phyloP scores from a whole-genome alignment of 192 early-diverging fungal species.

The Dimargaris xerosporica region DNA sequence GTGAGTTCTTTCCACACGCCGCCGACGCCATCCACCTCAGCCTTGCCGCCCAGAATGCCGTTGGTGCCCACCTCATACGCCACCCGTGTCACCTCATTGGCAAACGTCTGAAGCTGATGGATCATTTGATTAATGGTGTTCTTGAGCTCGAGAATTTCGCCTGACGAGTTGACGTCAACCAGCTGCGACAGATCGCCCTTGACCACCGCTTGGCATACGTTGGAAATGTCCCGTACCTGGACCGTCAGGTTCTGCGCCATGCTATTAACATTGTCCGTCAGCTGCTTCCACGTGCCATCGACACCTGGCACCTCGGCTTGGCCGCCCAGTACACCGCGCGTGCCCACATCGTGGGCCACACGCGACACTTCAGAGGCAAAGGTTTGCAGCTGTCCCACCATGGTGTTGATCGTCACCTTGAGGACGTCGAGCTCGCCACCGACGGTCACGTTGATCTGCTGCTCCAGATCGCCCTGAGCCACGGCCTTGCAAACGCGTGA shows the following conservation, averaged over 20 bases:
- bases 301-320: slow-evolving; percentile 32
- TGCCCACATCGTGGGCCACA: slow-evolving; percentile 32
- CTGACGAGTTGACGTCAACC: slow-evolving; percentile 25
- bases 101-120: slow-evolving; percentile 36
- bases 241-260: slow-evolving; percentile 40
- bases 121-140: slow-evolving; percentile 36
- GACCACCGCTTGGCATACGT: slow-evolving; percentile 29
- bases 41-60: slow-evolving; percentile 42
- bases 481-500: slow-evolving; percentile 31
- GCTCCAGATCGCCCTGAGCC: slow-evolving; percentile 29
- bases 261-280: slow-evolving; percentile 39
- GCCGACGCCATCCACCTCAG: slow-evolving; percentile 32
- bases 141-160: slow-evolving; percentile 33
- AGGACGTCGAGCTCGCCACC: slow-evolving; percentile 23
- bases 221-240: slow-evolving; percentile 35
- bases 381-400: slow-evolving; percentile 33
- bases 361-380: slow-evolving; percentile 34
- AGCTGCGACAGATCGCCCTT: slow-evolving; percentile 30
- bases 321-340: slow-evolving; percentile 25
- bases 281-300: slow-evolving; percentile 34
- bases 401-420: slow-evolving; percentile 25
- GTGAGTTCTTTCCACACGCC: slow-evolving; percentile 47
- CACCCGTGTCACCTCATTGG: slow-evolving; percentile 40
- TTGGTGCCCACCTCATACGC: slow-evolving; percentile 41
- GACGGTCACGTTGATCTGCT: slow-evolving; percentile 26